Conservation (phyloP, 106 monocot species). For the Amphibolis antarctica region DNA sequence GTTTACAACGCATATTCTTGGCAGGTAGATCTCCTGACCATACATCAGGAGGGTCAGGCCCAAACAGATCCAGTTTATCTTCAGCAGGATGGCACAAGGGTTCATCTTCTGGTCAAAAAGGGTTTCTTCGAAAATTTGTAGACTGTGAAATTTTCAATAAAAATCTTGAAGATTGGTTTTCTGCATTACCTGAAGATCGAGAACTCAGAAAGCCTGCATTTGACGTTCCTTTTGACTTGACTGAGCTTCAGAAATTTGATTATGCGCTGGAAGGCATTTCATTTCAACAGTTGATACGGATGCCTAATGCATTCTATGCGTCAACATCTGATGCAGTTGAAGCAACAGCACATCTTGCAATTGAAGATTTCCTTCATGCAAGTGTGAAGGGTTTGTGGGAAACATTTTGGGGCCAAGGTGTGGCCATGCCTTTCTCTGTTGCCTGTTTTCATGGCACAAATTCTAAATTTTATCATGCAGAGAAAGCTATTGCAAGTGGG, state of each 20-base stretch:
- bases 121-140: conserved; percentile 77
- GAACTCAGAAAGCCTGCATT: conserved; percentile 44
- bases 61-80: conserved; percentile 49
- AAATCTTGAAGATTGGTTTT: conserved; percentile 81
- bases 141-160: conserved; percentile 72
- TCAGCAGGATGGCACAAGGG: conserved; percentile 26
- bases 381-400: conserved; percentile 94
- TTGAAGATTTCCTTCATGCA: conserved; percentile 93
- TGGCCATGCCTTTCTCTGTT: conserved; percentile 64
- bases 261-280: conserved; percentile 81
- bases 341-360: conserved; percentile 83
- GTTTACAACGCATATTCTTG: neutral
- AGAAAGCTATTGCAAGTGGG: conserved; percentile 82
- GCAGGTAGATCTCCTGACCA: conserved; percentile 62
- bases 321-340: conserved; percentile 78
- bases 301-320: conserved; percentile 87
- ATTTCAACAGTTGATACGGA: conserved; percentile 87
- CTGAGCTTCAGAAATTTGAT: conserved; percentile 85
- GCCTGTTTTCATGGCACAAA: conserved; percentile 82
- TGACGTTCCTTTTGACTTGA: conserved; percentile 72
- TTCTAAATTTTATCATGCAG: conserved; percentile 86
- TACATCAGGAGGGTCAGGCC: conserved; percentile 35
- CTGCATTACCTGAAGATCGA: conserved; percentile 33
- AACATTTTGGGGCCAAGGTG: conserved; percentile 73
- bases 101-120: conserved; percentile 52